phyloP scores from a whole-genome alignment of 768 basidiomycete species.

The Hypsizygus marmoreus region DNA sequence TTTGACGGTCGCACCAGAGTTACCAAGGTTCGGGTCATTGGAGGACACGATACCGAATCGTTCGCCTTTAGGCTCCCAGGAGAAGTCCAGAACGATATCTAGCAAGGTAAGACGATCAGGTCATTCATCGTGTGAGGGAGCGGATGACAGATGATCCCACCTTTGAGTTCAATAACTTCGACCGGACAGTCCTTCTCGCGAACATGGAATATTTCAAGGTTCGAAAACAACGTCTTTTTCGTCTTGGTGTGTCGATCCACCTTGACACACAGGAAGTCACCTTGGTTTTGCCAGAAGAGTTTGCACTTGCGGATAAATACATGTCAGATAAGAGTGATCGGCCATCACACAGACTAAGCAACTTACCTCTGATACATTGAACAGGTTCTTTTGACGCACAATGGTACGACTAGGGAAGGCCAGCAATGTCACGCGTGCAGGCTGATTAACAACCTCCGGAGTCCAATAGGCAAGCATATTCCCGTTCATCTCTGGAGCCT shows the following conservation, averaged over 20 bases:
- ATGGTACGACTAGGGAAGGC: constrained; percentile 83
- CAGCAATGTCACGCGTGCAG: constrained; percentile 93
- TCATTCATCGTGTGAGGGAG: too few relatives aligned
- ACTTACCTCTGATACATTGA: constrained; percentile 94
- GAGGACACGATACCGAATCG: constrained; percentile 96
- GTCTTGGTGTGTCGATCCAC: constrained; percentile 99
- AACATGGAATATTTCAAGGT: constrained; percentile 95
- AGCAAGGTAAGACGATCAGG: constrained; percentile 13
- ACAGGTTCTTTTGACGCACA: constrained; percentile 93
- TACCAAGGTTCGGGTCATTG: constrained; percentile 90
- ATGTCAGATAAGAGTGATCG: constrained; percentile 10
- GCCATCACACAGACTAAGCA: too few relatives aligned
- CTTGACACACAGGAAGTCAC: constrained; percentile 98
- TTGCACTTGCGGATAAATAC: constrained; percentile 77
- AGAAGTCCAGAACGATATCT: constrained; percentile 96
- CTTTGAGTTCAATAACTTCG: constrained; percentile 96
- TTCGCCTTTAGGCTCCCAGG: constrained; percentile 98
- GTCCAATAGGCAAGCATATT: constrained; percentile 97
- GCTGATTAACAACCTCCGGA: constrained; percentile 94
- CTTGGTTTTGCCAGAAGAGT: constrained; percentile 97
- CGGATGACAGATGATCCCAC: constrained; percentile 37
- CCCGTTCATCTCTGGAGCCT: constrained; percentile 58
- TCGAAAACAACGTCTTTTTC: constrained; percentile 97
- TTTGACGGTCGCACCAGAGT: constrained; percentile 88
- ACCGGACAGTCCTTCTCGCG: constrained; percentile 98